Conservation (phyloP, 1,139 yeast species). For the Debaryomyces coudertii region DNA sequence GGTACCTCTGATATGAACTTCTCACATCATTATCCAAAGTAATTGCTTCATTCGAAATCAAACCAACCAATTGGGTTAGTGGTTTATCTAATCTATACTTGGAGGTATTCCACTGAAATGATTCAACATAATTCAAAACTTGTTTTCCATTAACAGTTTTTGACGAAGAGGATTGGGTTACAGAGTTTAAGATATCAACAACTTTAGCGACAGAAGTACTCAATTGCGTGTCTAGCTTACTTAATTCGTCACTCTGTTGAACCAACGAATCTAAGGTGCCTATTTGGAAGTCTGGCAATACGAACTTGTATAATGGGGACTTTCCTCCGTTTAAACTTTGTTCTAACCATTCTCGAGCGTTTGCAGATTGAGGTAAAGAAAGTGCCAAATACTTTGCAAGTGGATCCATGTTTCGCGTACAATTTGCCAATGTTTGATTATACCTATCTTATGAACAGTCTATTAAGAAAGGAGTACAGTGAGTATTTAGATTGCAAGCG, state of each 20-base stretch:
- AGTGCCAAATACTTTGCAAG: slow-evolving; percentile 50
- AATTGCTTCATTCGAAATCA: slow-evolving; percentile 75
- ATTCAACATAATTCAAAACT: slow-evolving; percentile 66
- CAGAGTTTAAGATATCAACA: slow-evolving; percentile 64
- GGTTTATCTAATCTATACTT: slow-evolving; percentile 86
- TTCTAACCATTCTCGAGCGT: slow-evolving; percentile 49
- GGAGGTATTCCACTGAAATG: slow-evolving; percentile 83
- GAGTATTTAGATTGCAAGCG: slow-evolving; percentile 3
- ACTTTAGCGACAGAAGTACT: slow-evolving; percentile 70
- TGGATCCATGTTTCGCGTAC: slow-evolving; percentile 23
- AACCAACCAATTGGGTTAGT: slow-evolving; percentile 70
- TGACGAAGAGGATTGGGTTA: slow-evolving; percentile 43
- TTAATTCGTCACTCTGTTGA: slow-evolving; percentile 85
- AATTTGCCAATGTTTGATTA: background rate
- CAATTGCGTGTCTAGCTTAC: slow-evolving; percentile 78
- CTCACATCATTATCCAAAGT: slow-evolving; percentile 84
- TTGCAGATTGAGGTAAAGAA: slow-evolving; percentile 55
- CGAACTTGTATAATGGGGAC: slow-evolving; percentile 46
- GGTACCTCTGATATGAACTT: slow-evolving; percentile 67
- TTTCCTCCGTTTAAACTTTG: slow-evolving; percentile 48
- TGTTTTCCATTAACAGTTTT: slow-evolving; percentile 47
- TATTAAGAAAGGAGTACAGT: background rate
- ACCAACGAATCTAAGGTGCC: slow-evolving; percentile 94
- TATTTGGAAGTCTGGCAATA: slow-evolving; percentile 86
- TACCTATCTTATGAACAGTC: background rate